Evolutionary conservation across 805 yeast species (phyloP).

Genomic region (Candida hungchunana): DNA sequence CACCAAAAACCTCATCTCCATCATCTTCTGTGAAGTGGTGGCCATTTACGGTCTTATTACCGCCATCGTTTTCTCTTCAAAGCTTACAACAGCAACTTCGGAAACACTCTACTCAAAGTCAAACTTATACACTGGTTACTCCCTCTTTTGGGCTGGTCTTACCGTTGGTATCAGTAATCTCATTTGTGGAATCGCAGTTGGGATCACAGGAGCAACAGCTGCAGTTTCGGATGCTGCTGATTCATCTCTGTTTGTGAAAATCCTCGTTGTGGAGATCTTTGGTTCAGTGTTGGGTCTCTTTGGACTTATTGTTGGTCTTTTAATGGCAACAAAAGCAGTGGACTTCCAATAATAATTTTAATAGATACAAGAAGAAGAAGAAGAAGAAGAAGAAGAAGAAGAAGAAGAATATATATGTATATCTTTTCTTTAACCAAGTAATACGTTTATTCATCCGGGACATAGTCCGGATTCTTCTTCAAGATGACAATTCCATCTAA

Average conservation of each 20-base stretch:
- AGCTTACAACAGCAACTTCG: slow-evolving; percentile 65
- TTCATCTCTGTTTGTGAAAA: slow-evolving; percentile 89
- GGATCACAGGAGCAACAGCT: slow-evolving; percentile 97
- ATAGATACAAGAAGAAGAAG: too few species aligned
- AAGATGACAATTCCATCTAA: slow-evolving; percentile 92
- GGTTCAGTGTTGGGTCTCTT: slow-evolving; percentile 94
- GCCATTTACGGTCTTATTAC: slow-evolving; percentile 97
- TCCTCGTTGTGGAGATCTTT: slow-evolving; percentile 93
- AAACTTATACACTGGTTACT: slow-evolving; percentile 90
- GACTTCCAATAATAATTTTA: slow-evolving; percentile 69
- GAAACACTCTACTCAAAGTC: slow-evolving; percentile 66
- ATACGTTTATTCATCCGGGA: slow-evolving; percentile 44
- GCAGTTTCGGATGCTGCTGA: slow-evolving; percentile 98
- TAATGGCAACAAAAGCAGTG: slow-evolving; percentile 94
- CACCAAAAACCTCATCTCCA: slow-evolving; percentile 92
- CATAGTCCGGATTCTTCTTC: slow-evolving; percentile 82
- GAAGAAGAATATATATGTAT: too few species aligned
- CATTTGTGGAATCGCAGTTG: slow-evolving; percentile 96
- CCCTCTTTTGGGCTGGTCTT: slow-evolving; percentile 96
- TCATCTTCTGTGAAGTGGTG: slow-evolving; percentile 98
- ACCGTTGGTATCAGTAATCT: slow-evolving; percentile 93
- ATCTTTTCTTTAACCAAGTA: background rate
- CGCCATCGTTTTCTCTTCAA: slow-evolving; percentile 95
- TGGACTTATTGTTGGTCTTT: slow-evolving; percentile 92
- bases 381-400: too few species aligned